A percentile compares a stretch with the other conserved stretches of the same genome.
These are phyloP conservation scores for Talaromyces sp. DNA, from an alignment of 2,329 filamentous ascomycete genomes.

Conservation along the genomic window DNA sequence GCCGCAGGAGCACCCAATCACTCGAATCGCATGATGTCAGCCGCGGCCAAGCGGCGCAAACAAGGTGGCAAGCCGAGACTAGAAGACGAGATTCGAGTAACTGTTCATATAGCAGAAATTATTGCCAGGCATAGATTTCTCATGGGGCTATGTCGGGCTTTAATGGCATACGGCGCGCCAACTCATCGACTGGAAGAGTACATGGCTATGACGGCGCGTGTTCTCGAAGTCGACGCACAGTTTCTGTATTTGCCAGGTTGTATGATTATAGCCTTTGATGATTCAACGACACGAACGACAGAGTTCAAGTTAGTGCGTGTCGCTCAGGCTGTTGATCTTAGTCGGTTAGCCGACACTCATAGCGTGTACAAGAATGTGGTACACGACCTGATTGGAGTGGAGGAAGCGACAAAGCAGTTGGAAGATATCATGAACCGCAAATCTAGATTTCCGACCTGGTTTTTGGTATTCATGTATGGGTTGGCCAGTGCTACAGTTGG, in stretches of 20 bases:
- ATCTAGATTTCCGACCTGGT: slow-evolving; percentile 53
- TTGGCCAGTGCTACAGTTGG: slow-evolving; percentile 71
- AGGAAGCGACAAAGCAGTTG: slow-evolving; percentile 40
- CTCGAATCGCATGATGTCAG: slow-evolving; percentile 25
- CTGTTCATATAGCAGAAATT: slow-evolving; percentile 63
- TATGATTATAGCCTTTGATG: slow-evolving; percentile 85
- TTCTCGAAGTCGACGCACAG: slow-evolving; percentile 81
- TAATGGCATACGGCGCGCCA: slow-evolving; percentile 87
- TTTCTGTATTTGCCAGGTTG: slow-evolving; percentile 85
- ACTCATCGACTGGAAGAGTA: slow-evolving; percentile 88
- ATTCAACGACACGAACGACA: slow-evolving; percentile 41
- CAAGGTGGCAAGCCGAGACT: slow-evolving; percentile 25
- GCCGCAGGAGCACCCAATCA: slow-evolving; percentile 30
- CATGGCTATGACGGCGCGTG: slow-evolving; percentile 79
- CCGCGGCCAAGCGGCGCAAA: slow-evolving; percentile 24
- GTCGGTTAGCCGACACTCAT: slow-evolving; percentile 42
- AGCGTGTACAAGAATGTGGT: slow-evolving; percentile 46
- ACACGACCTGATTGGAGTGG: slow-evolving; percentile 42
- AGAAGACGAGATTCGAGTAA: slow-evolving; percentile 54
- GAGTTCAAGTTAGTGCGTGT: slow-evolving; percentile 43
- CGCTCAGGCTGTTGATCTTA: slow-evolving; percentile 41
- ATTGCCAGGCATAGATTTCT: slow-evolving; percentile 79
- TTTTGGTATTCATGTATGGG: slow-evolving; percentile 65
- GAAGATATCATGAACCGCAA: slow-evolving; percentile 54
- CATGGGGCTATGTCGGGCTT: slow-evolving; percentile 74